Evolutionary conservation across 1,284 basidiomycete genomes (phyloP).

Genomic region (Flammula alnicola): DNA sequence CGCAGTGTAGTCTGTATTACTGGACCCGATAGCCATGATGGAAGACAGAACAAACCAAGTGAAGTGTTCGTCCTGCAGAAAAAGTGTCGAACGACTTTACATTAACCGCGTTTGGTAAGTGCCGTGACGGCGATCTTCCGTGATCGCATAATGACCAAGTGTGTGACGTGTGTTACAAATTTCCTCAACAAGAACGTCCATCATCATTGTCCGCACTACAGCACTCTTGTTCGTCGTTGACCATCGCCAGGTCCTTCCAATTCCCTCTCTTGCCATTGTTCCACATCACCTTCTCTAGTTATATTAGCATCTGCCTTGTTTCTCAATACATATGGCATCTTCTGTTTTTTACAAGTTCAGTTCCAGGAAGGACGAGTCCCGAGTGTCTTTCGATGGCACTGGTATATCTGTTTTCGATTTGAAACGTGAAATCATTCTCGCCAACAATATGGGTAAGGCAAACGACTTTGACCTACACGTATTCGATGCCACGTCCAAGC

Average conservation of each 20-base stretch:
- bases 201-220: conserved; percentile 1
- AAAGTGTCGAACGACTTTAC: conserved; percentile 25
- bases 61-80: too few species aligned
- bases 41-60: not conserved
- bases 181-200: conserved; percentile 2
- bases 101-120: conserved; percentile 2
- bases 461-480: conserved; percentile 96
- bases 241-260: conserved; percentile 7
- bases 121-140: not conserved
- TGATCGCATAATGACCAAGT: not conserved
- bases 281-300: conserved; percentile 17
- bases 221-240: not conserved
- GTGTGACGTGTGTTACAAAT: conserved; percentile 12
- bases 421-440: conserved; percentile 97
- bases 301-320: conserved; percentile 25
- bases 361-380: conserved; percentile 92
- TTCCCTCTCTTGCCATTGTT: not conserved
- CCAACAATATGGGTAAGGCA: conserved; percentile 94
- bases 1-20: conserved; percentile 14
- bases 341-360: conserved; percentile 99
- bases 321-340: conserved; percentile 74
- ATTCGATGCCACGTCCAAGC: conserved; percentile 83
- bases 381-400: conserved; percentile 97
- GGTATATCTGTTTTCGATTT: conserved; percentile 99
- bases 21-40: conserved; percentile 19